Percentiles rank a stretch among this genome's conserved stretches.
These are phyloP conservation scores for Hamamelis virginiana DNA, from an alignment of 164 flowering plant genomes.

Conservation along the genomic window DNA sequence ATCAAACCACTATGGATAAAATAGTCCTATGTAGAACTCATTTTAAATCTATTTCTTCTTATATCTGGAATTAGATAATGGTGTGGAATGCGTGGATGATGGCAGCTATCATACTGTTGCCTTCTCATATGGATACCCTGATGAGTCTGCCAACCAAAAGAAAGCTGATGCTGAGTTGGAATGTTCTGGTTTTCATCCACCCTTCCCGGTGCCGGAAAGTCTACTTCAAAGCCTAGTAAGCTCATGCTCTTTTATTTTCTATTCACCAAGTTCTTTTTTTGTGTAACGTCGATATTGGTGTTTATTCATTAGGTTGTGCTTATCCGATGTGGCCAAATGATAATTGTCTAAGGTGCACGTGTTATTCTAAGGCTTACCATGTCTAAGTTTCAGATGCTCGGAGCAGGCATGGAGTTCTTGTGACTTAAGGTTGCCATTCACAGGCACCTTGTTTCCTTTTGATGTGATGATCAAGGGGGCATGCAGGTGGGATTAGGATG, in stretches of 20 bases:
- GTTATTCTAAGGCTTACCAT: conserved; percentile 84
- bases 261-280: conserved; percentile 2
- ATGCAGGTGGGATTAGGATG: conserved; percentile 97
- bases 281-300: conserved; percentile 19
- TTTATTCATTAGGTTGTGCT: conserved; percentile 22
- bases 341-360: conserved; percentile 49
- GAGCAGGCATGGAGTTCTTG: conserved; percentile 73
- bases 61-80: conserved; percentile 42
- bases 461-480: conserved; percentile 69
- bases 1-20: neutral
- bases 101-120: conserved; percentile 57
- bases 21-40: neutral
- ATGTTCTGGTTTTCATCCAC: conserved; percentile 54
- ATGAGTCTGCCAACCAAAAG: conserved; percentile 35
- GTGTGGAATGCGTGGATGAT: conserved; percentile 22
- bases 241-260: conserved; percentile 9
- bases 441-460: conserved; percentile 73
- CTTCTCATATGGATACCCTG: conserved; percentile 70
- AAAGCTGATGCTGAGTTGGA: conserved; percentile 34
- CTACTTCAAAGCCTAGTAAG: conserved; percentile 73
- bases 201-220: conserved; percentile 80
- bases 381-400: conserved; percentile 99
- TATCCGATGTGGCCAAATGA: conserved; percentile 44
- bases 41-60: conserved; percentile 18
- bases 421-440: conserved; percentile 66